Evolutionary conservation across 179 eudicot genomes (phyloP).

Genomic region (Vitellaria paradoxa): DNA sequence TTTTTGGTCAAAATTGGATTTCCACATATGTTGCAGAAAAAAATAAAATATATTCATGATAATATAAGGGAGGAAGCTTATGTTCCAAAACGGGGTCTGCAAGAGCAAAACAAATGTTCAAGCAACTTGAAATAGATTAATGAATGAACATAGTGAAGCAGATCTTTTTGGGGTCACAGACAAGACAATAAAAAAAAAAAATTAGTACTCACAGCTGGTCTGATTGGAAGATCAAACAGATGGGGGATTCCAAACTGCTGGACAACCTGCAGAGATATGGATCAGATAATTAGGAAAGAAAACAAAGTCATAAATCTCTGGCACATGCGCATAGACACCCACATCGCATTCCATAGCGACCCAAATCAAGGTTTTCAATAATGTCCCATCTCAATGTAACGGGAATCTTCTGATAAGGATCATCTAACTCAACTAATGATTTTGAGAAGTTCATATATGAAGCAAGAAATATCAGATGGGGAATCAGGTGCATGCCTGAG

Average conservation of each 20-base stretch:
- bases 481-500: slow-evolving; percentile 69
- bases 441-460: slow-evolving; percentile 8
- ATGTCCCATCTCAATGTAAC: neutral
- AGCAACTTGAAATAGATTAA: neutral
- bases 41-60: neutral
- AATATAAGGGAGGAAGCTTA: neutral
- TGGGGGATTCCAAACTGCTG: slow-evolving; percentile 94
- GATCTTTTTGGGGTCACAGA: neutral
- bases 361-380: slow-evolving; percentile 8
- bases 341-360: neutral
- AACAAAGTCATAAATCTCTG: neutral
- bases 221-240: slow-evolving; percentile 93
- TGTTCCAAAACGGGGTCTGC: neutral
- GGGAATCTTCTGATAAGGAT: neutral
- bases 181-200: neutral
- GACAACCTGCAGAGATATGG: slow-evolving; percentile 66
- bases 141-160: neutral
- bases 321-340: neutral
- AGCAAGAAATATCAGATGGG: slow-evolving; percentile 23
- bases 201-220: slow-evolving; percentile 69
- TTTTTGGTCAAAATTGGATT: neutral
- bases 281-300: slow-evolving; percentile 16
- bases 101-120: neutral
- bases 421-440: neutral
- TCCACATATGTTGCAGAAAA: no score